Conservation (phyloP, 73 alveolate genomes). For the Uronychia binucleata region DNA sequence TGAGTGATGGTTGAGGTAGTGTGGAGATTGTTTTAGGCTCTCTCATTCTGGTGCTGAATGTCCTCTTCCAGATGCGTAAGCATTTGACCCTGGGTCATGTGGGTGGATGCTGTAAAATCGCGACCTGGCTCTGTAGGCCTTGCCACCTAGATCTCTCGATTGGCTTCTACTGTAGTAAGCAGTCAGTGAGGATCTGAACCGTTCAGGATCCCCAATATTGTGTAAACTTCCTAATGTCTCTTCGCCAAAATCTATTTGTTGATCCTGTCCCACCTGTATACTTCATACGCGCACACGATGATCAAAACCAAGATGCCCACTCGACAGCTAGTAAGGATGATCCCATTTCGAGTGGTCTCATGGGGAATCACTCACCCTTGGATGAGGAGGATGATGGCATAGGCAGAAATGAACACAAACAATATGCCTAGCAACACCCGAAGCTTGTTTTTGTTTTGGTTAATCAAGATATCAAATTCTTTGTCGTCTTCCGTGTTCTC, state of each 20-base stretch:
- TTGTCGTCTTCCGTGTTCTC: not conserved
- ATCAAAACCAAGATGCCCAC: not conserved
- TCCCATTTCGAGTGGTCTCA: conserved; percentile 1
- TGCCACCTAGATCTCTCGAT: not conserved
- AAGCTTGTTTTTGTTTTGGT: not conserved
- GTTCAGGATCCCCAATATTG: not conserved
- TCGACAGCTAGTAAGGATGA: not conserved
- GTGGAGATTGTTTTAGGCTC: not conserved
- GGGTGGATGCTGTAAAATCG: not conserved
- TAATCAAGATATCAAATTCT: not conserved
- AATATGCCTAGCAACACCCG: not conserved
- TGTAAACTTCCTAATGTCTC: not conserved
- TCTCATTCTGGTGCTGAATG: not conserved
- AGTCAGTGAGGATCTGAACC: not conserved
- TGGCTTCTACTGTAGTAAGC: not conserved
- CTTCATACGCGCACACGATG: not conserved
- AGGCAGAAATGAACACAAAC: not conserved
- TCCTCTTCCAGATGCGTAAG: not conserved
- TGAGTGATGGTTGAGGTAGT: conserved; percentile 2
- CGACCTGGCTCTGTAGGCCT: not conserved
- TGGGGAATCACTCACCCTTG: not conserved
- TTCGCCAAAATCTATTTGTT: too few relatives aligned
- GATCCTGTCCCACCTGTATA: not conserved
- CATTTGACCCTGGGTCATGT: not conserved
- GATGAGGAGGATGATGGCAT: not conserved